These are phyloP conservation scores for Hapsidospora chrysogenum DNA, from an alignment of 495 filamentous ascomycete genomes.

Conservation along the genomic window DNA sequence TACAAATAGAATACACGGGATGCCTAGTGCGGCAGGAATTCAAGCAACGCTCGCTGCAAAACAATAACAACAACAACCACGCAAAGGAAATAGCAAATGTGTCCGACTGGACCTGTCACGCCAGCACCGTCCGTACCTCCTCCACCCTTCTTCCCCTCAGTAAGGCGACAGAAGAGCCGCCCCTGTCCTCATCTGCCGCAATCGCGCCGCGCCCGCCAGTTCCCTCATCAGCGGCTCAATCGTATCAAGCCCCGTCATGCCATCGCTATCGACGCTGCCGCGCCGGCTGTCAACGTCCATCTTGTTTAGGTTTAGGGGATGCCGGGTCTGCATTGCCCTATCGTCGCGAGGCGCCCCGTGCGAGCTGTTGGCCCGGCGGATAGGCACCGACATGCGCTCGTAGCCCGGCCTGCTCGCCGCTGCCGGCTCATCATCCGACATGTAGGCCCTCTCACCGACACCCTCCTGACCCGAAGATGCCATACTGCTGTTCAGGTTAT, in stretches of 20 bases:
- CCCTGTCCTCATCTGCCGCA: constrained; percentile 1
- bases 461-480: not conserved
- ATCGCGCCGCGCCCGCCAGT: not conserved
- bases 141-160: no score
- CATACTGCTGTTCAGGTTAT: constrained; percentile 11
- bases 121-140: no score
- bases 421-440: constrained; percentile 17
- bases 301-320: not conserved
- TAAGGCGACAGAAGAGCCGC: no score
- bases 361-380: not conserved
- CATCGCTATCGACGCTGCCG: not conserved
- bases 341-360: not conserved
- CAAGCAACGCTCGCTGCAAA: no score
- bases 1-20: no score
- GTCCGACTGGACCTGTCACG: no score
- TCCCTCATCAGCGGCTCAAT: constrained; percentile 8
- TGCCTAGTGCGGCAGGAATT: no score
- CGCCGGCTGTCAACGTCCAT: not conserved
- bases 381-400: not conserved
- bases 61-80: no score
- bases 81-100: no score
- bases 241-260: constrained; percentile 7
- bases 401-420: constrained; percentile 32
- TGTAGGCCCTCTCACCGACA: not conserved
- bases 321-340: not conserved